These are phyloP conservation scores for Gastrolobium bilobum DNA, from an alignment of 306 rosid species.

Conservation along the genomic window DNA sequence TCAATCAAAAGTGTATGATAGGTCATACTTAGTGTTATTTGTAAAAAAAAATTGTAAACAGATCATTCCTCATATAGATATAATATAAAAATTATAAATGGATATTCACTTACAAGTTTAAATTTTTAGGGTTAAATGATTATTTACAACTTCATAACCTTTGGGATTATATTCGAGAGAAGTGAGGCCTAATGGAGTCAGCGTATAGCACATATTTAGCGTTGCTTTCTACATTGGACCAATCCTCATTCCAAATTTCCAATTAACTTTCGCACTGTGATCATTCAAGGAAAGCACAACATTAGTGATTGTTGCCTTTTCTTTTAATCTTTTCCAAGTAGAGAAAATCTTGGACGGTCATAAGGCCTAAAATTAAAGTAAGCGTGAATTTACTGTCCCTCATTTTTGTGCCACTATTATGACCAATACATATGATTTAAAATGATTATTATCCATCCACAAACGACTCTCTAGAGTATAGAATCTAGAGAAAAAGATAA, in stretches of 20 bases:
- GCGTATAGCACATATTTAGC: not conserved
- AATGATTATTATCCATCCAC: conserved; percentile 57
- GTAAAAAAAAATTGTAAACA: no score
- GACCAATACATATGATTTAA: conserved; percentile 53
- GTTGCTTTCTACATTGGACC: conserved; percentile 41
- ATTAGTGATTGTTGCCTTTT: not conserved
- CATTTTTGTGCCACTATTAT: conserved; percentile 61
- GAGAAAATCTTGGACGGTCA: conserved; percentile 43
- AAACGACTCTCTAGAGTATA: conserved; percentile 49
- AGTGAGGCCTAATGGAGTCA: no score
- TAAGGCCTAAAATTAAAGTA: conserved; percentile 51
- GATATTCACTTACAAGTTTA: no score
- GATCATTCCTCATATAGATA: no score
- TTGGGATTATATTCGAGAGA: no score
- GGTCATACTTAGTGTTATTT: no score
- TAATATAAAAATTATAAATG: no score
- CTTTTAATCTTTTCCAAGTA: not conserved
- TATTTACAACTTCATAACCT: no score
- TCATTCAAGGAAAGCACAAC: conserved; percentile 27
- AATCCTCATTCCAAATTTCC: not conserved
- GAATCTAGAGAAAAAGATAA: conserved; percentile 48
- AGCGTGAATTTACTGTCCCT: conserved; percentile 69
- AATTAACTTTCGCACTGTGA: not conserved
- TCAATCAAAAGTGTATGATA: no score
- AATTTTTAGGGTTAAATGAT: no score